Base-by-base conservation (phyloP, 2,329 filamentous ascomycete species). In the Byssothecium circinans region DNA sequence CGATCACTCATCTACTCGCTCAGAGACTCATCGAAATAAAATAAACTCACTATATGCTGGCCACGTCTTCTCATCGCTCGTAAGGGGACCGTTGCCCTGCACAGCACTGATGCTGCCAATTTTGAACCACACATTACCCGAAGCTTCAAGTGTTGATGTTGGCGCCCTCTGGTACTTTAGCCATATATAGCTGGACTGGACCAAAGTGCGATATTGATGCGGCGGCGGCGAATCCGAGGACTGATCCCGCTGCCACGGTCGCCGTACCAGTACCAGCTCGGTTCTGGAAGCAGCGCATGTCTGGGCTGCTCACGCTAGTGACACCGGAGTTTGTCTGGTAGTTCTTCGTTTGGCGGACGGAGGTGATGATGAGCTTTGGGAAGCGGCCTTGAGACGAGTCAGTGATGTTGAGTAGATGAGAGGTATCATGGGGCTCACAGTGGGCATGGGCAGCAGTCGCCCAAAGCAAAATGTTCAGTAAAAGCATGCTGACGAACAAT, bases 181-280 rank as follows among this genome's bases (percentile, higher is more conserved):
- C 81, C 47, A 82, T 72, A 58, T 82, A 82, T 2, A 78, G 79
- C 53, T 81, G 67, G 2, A 78, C 77, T 14, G 79, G 80, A 2
- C 80, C 80, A 49, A 78, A 74, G 64, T 84, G 81, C 22, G 71
- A 74, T 1, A 80, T 68, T 23, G 68, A 66, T 1, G 75, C 53
- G 34, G 71, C 70, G 12, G 74, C 71, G 14, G 72, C 73, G 65
- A 78, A 77, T n/a, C 68, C 68, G 1, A 80, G 60, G 0, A 69
- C 72, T 10, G 68, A 67, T 17, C 77, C 76, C 14, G 77, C 77
- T 8, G 73, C 71, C 6, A 78, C 70, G 35, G 66, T 73, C 50
- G 73, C 71, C 1, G 72, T 76, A 40, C 68, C 62, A 0, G 70
- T 70, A 2, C 73, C 74, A 35, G 72, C 68, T 17, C 45, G 45